Percentiles rank a stretch among this genome's conserved stretches.
These are phyloP conservation scores for Aureobasidium zeae DNA, from an alignment of 2,329 filamentous ascomycete species.

Conservation along the genomic window DNA sequence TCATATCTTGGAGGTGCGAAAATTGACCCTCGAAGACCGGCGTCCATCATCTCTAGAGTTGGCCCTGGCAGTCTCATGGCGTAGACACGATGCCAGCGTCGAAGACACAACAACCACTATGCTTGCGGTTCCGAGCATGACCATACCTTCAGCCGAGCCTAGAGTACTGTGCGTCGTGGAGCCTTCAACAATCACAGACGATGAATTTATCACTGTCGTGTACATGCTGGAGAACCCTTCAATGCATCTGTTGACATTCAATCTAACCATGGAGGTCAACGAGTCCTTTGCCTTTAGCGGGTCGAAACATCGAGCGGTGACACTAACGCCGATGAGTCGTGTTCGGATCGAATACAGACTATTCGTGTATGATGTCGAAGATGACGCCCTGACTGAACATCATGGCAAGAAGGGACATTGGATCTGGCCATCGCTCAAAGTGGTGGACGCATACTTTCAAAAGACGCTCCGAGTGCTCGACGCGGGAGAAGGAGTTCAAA, in stretches of 20 bases:
- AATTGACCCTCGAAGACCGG: slow-evolving; percentile 71
- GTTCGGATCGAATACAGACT: slow-evolving; percentile 65
- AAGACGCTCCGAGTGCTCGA: slow-evolving; percentile 76
- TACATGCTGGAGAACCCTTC: slow-evolving; percentile 89
- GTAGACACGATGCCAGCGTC: slow-evolving; percentile 40
- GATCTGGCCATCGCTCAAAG: slow-evolving; percentile 63
- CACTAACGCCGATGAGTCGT: slow-evolving; percentile 73
- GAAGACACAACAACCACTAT: slow-evolving; percentile 45
- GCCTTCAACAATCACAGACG: slow-evolving; percentile 19
- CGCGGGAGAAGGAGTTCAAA: slow-evolving; percentile 62
- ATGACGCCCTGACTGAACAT: slow-evolving; percentile 22
- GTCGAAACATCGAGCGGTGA: slow-evolving; percentile 67
- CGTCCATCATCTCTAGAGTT: slow-evolving; percentile 65
- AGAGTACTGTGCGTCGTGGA: slow-evolving; percentile 57
- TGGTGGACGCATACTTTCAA: slow-evolving; percentile 86
- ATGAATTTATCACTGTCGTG: slow-evolving; percentile 24
- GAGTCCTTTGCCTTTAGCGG: slow-evolving; percentile 92
- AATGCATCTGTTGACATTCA: slow-evolving; percentile 89
- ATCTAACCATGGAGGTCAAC: slow-evolving; percentile 80
- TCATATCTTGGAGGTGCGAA: slow-evolving; percentile 68
- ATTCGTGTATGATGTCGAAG: slow-evolving; percentile 41
- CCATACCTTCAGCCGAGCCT: slow-evolving; percentile 74
- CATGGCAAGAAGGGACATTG: slow-evolving; percentile 44
- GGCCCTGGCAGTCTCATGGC: slow-evolving; percentile 68
- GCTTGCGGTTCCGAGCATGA: slow-evolving; percentile 69